Conservation (phyloP, 495 filamentous ascomycete genomes). For the Tuber aestivum region DNA sequence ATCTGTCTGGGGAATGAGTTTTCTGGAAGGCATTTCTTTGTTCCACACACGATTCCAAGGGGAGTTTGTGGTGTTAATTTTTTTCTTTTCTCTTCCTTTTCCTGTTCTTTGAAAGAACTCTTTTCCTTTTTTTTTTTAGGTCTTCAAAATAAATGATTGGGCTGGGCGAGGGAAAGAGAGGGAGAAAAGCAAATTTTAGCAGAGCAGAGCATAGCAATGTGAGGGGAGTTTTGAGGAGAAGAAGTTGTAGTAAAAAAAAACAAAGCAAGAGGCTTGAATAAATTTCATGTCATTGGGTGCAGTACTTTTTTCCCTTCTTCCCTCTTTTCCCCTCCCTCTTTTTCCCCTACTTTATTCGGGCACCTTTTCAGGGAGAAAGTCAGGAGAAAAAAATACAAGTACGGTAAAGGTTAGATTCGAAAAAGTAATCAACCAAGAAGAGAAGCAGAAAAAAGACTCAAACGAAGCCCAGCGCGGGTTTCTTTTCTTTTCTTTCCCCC, state of each 20-base stretch:
- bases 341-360: neutral
- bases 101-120: neutral
- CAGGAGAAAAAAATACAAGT: no score
- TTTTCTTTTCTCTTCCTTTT: neutral
- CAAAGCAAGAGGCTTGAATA: neutral
- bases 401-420: neutral
- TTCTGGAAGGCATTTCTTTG: neutral
- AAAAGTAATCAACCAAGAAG: neutral
- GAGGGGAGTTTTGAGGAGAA: neutral
- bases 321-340: neutral
- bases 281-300: neutral
- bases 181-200: neutral
- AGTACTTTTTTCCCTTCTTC: neutral
- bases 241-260: neutral
- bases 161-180: neutral
- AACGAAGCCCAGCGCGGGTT: neutral
- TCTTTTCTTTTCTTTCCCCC: neutral
- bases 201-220: neutral
- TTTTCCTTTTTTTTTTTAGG: neutral
- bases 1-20: conserved; percentile 29
- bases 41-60: conserved; percentile 4
- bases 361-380: neutral
- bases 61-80: conserved; percentile 4
- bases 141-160: conserved; percentile 1
- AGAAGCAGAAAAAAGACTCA: neutral